A percentile compares a stretch with the other conserved stretches of the same genome.
phyloP scores from a whole-genome alignment of 257 asterid genomes.

The Solanum neorickii region DNA sequence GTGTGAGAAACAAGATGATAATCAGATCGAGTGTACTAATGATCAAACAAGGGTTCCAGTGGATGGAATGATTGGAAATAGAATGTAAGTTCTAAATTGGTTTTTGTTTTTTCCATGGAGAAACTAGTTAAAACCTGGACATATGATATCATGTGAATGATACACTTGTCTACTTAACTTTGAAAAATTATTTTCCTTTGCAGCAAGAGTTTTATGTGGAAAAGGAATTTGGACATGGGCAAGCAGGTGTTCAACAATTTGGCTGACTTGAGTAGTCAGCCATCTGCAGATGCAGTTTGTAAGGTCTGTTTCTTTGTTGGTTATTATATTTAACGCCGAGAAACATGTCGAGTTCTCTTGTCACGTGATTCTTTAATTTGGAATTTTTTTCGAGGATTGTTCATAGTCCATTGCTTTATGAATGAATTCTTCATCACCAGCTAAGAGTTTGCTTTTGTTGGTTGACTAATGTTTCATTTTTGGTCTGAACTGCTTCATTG shows the following conservation, averaged over 20 bases:
- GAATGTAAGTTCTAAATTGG: neutral
- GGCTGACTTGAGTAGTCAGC: neutral
- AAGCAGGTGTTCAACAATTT: conserved; percentile 1
- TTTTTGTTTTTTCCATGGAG: neutral
- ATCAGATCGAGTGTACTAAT: neutral
- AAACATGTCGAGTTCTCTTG: neutral
- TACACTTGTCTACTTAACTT: neutral
- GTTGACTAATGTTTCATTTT: neutral
- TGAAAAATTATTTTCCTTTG: neutral
- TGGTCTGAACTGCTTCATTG: neutral
- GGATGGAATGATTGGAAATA: neutral
- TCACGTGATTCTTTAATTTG: neutral
- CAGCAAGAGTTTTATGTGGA: neutral
- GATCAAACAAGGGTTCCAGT: neutral
- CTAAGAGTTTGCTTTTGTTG: neutral
- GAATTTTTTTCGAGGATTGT: neutral
- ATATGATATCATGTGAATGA: neutral
- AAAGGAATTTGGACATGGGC: neutral
- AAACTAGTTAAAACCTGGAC: neutral
- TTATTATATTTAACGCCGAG: neutral
- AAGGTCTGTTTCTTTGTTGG: conserved; percentile 19
- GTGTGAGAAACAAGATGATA: neutral
- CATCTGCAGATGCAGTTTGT: conserved; percentile 5
- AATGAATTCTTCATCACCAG: neutral
- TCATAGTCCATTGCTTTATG: neutral